These are phyloP conservation scores for Xylariales sp. DNA, from an alignment of 2,329 filamentous ascomycete genomes.

Conservation along the genomic window DNA sequence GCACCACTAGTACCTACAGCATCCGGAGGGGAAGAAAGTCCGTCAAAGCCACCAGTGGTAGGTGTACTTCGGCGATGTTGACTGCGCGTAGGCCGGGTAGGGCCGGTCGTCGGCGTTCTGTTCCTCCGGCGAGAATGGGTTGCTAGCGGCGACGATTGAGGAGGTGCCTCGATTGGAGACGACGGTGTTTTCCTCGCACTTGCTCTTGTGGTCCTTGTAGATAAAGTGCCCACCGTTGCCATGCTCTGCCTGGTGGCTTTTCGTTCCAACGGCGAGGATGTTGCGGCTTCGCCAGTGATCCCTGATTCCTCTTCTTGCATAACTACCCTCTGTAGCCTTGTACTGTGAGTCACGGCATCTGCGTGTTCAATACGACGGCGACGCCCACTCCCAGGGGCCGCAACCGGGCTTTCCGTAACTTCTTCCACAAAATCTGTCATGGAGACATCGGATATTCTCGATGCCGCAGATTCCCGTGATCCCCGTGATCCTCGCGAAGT, in stretches of 20 bases:
- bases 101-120: conserved; percentile 38
- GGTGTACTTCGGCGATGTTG: conserved; percentile 40
- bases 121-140: conserved; percentile 41
- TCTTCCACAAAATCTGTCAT: conserved; percentile 52
- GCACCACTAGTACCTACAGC: conserved; percentile 46
- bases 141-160: conserved; percentile 41
- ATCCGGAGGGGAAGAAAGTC: conserved; percentile 47
- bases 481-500: conserved; percentile 35
- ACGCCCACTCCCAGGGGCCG: conserved; percentile 67
- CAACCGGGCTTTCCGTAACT: conserved; percentile 64
- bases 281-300: conserved; percentile 47
- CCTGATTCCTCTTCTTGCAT: conserved; percentile 48
- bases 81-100: conserved; percentile 44
- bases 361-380: conserved; percentile 55
- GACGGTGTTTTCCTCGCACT: conserved; percentile 37
- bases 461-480: conserved; percentile 40
- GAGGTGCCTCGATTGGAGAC: conserved; percentile 33
- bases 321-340: conserved; percentile 57
- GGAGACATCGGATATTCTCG: conserved; percentile 37
- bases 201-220: conserved; percentile 49
- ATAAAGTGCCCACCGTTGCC: conserved; percentile 42
- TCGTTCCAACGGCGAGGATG: conserved; percentile 58
- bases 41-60: conserved; percentile 30
- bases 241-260: conserved; percentile 56
- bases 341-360: conserved; percentile 54